These are phyloP conservation scores for Sarcodon aspratus DNA, from an alignment of 768 basidiomycete genomes.

Conservation along the genomic window DNA sequence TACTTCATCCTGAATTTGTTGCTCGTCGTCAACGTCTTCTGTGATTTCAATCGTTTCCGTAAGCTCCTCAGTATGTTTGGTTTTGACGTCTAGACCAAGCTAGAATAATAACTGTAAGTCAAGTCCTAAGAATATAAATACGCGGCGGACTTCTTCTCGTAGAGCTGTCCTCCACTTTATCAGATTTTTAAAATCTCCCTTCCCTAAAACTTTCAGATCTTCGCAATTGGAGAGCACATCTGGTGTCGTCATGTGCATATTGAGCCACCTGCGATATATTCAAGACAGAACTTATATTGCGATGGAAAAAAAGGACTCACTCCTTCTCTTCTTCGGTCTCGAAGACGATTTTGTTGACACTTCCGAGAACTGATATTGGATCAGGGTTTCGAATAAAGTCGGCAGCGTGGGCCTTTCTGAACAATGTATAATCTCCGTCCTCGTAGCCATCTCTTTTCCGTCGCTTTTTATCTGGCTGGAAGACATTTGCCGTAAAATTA, in stretches of 20 bases:
- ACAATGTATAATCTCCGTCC: constrained; percentile 88
- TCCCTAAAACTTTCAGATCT: constrained; percentile 94
- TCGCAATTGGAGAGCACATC: constrained; percentile 79
- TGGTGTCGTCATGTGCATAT: constrained; percentile 54
- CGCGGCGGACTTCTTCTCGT: constrained; percentile 68
- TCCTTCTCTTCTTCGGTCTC: constrained; percentile 74
- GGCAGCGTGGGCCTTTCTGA: constrained; percentile 55
- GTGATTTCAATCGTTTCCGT: constrained; percentile 61
- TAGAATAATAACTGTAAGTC: constrained; percentile 15
- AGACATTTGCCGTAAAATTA: constrained; percentile 81
- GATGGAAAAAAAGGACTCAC: constrained; percentile 25
- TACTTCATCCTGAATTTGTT: constrained; percentile 85
- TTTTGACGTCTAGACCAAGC: constrained; percentile 80
- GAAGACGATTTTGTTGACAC: constrained; percentile 69
- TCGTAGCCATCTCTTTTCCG: constrained; percentile 90
- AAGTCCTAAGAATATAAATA: not conserved
- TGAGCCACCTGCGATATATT: constrained; percentile 51
- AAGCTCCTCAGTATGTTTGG: constrained; percentile 58
- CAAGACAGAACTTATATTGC: not conserved
- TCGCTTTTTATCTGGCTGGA: constrained; percentile 95
- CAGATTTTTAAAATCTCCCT: constrained; percentile 90
- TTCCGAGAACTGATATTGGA: constrained; percentile 70
- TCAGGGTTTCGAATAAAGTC: constrained; percentile 65
- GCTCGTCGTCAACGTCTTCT: constrained; percentile 75
- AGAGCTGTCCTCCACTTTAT: constrained; percentile 85